Evolutionary conservation across 2,329 filamentous ascomycete genomes (phyloP), one percentile per base, ranked within the genome.

Genomic region (Colletotrichum endophyticum): DNA sequence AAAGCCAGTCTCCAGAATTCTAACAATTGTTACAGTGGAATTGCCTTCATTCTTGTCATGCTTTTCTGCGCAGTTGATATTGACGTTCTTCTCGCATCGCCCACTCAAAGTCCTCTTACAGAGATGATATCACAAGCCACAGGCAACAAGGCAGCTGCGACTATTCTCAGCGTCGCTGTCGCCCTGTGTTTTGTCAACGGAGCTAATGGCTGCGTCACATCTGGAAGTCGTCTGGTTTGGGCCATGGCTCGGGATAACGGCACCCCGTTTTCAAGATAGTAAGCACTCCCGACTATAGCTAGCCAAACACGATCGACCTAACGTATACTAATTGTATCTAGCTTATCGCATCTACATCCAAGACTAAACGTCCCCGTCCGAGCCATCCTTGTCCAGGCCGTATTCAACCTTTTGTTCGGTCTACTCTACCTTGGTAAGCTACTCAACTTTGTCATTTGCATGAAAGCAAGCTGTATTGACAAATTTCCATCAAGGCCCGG

Each of bases 371-470:
- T 88, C 12, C 87, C 87, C 3, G 81, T 87, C 3, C 83, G 83
- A 32, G 82, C 86, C 3, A 85, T 89, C 16, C 27, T 87, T 6
- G 76, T 86, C 8, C 82, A 84, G n/a, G 85, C 83, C n/a, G 78
- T 84, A 6, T 86, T 88, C 77, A 87, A 88, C 75, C 82, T 86
- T 27, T 78, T 86, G 16, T 88, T 89, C 59, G 87, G 87, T 3
- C 82, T 89, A 3, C 81, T 89, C 6, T 89, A 88, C 72, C 82
- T 88, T 0, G 87, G 87, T 1, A 27, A 16, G 5, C 15, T 5
- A n/a, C 9, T n/a, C 9, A 15, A 0, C 19, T 16, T 12, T 2
- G 1, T 22, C 13, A 5, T 8, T 11, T 7, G 19, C 30, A 27
- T 59, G 12, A 30, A 30, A 16, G 19, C 11, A 34, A 2, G n/a